phyloP scores from a whole-genome alignment of 495 filamentous ascomycete species.

The Daldinia vernicosa region DNA sequence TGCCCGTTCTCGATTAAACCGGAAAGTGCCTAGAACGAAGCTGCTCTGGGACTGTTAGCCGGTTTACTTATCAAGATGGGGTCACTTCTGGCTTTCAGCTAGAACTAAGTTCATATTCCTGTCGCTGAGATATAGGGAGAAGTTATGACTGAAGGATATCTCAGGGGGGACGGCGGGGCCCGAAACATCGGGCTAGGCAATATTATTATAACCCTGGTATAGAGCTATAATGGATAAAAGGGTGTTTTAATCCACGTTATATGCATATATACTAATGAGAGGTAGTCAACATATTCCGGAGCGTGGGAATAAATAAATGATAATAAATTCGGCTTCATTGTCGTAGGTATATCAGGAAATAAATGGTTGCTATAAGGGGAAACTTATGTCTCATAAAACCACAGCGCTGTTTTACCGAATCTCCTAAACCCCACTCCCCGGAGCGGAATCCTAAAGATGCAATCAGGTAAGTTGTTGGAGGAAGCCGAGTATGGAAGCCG shows the following conservation, averaged over 20 bases:
- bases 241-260: background rate
- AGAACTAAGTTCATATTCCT: background rate
- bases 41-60: background rate
- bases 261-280: background rate
- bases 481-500: background rate
- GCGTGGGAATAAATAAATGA: background rate
- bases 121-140: background rate
- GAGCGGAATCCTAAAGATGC: background rate
- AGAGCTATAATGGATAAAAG: background rate
- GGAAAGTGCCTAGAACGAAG: background rate
- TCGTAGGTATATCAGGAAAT: no score
- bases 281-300: background rate
- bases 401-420: no score
- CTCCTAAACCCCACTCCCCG: background rate
- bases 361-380: background rate
- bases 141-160: background rate
- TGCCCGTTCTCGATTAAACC: conserved; percentile 27
- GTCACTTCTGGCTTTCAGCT: background rate
- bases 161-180: background rate
- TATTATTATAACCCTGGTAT: background rate
- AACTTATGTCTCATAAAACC: no score
- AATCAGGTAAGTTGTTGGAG: background rate
- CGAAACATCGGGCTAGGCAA: background rate
- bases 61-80: background rate
- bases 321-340: background rate